phyloP scores from a whole-genome alignment of 2,329 filamentous ascomycete genomes.

The Paecilomyces fulvus region DNA sequence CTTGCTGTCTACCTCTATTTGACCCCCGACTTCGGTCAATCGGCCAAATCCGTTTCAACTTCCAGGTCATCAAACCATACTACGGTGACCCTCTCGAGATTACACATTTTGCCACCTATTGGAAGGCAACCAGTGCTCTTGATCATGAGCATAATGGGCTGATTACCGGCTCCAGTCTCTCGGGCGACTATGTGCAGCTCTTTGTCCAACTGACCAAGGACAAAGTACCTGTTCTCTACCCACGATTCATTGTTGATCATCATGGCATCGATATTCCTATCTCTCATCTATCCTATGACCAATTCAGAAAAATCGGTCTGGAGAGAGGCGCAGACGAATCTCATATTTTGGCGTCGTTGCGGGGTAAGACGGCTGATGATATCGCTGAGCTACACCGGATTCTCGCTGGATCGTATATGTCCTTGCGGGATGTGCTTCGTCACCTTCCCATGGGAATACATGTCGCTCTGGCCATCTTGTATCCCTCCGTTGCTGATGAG shows the following conservation, averaged over 20 bases:
- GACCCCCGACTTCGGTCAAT: conserved; percentile 87
- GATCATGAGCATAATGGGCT: conserved; percentile 78
- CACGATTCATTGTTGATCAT: conserved; percentile 69
- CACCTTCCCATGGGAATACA: conserved; percentile 72
- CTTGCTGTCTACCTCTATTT: conserved; percentile 80
- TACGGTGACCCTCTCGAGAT: conserved; percentile 87
- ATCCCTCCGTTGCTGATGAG: conserved; percentile 70
- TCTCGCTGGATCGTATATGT: conserved; percentile 68
- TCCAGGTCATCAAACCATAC: conserved; percentile 95
- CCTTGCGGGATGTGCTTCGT: conserved; percentile 66
- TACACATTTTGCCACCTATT: conserved; percentile 96
- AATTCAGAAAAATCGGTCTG: conserved; percentile 39
- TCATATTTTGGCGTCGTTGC: conserved; percentile 22
- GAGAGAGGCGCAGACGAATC: conserved; percentile 23
- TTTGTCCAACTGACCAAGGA: conserved; percentile 90
- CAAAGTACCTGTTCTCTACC: conserved; percentile 77
- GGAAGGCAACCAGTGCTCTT: conserved; percentile 94
- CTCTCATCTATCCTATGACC: conserved; percentile 62
- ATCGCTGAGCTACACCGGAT: conserved; percentile 61
- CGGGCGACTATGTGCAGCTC: conserved; percentile 86
- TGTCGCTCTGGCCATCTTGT: conserved; percentile 85
- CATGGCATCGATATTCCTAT: conserved; percentile 74
- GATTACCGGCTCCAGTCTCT: conserved; percentile 89
- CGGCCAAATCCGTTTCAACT: conserved; percentile 87
- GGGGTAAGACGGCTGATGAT: conserved; percentile 26